Percentiles rank a stretch among this genome's conserved stretches.
Conservation (phyloP, 1,284 basidiomycete genomes). For the Apiotrichum sp. region DNA sequence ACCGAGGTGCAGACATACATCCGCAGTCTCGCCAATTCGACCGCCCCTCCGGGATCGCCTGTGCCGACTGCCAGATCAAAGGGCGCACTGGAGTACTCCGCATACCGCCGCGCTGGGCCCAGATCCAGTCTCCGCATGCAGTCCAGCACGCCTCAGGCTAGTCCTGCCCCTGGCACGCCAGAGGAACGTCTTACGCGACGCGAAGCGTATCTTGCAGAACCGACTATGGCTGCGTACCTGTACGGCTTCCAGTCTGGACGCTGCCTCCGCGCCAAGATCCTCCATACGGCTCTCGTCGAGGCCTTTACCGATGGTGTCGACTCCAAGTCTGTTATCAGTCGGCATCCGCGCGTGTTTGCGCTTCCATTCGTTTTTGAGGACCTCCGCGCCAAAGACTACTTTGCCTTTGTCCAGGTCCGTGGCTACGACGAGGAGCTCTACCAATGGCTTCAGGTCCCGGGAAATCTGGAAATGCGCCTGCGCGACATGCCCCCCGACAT, state of each 20-base stretch:
- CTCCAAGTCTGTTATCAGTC: conserved; percentile 18
- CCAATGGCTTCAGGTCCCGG: conserved; percentile 25
- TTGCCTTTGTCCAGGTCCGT: conserved; percentile 19
- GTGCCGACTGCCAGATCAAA: conserved; percentile 1
- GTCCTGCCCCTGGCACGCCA: background rate
- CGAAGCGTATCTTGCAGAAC: conserved; percentile 24
- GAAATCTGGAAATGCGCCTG: conserved; percentile 17
- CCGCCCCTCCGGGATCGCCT: conserved; percentile 1
- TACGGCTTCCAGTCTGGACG: conserved; percentile 33
- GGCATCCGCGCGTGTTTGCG: conserved; percentile 29
- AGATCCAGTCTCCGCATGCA: background rate
- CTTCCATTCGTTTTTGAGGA: conserved; percentile 34
- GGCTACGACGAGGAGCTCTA: conserved; percentile 31
- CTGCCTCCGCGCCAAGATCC: conserved; percentile 21
- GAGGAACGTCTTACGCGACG: background rate
- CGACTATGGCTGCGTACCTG: conserved; percentile 23
- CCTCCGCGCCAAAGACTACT: conserved; percentile 28
- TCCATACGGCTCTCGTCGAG: conserved; percentile 28
- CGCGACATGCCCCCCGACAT: conserved; percentile 11
- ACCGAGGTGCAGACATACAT: conserved; percentile 25
- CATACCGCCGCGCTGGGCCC: conserved; percentile 7
- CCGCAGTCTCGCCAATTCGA: conserved; percentile 17
- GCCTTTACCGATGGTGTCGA: conserved; percentile 13
- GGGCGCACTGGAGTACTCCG: conserved; percentile 13
- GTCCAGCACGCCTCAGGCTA: background rate